Conservation (phyloP, 495 filamentous ascomycete genomes). For the Neurospora sp. region DNA sequence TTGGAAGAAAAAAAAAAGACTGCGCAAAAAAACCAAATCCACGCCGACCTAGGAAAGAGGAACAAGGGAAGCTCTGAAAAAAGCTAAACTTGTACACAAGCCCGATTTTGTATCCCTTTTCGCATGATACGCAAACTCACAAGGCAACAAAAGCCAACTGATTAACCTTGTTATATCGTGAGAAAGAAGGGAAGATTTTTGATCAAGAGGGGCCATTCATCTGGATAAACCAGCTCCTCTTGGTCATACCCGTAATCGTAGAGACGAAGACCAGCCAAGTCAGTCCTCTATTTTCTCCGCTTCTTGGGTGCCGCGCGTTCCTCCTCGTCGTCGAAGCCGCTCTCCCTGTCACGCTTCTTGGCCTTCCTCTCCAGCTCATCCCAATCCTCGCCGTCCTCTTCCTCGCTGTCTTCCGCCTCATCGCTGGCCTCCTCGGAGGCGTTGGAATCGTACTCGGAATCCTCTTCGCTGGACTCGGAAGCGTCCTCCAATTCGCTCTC, state of each 20-base stretch:
- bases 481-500: slow-evolving; percentile 72
- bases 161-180: not conserved
- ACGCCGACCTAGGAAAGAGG: not conserved
- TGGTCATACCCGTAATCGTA: too few species aligned
- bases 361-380: slow-evolving; percentile 87
- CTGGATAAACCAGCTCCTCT: too few species aligned
- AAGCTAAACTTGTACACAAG: not conserved
- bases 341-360: slow-evolving; percentile 75
- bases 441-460: slow-evolving; percentile 87
- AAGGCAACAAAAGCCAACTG: not conserved
- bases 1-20: not conserved
- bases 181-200: not conserved
- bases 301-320: slow-evolving; percentile 17
- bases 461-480: slow-evolving; percentile 76
- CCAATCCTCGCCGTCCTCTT: slow-evolving; percentile 84
- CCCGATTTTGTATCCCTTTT: not conserved
- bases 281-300: slow-evolving; percentile 25
- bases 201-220: too few species aligned
- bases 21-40: not conserved
- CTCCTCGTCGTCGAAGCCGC: slow-evolving; percentile 60
- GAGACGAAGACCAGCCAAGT: not conserved
- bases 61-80: not conserved
- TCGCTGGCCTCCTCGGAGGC: slow-evolving; percentile 67
- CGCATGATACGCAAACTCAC: not conserved
- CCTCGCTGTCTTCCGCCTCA: slow-evolving; percentile 53